Base-by-base conservation (phyloP, 768 basidiomycete species). In the Mrakia gelida region DNA sequence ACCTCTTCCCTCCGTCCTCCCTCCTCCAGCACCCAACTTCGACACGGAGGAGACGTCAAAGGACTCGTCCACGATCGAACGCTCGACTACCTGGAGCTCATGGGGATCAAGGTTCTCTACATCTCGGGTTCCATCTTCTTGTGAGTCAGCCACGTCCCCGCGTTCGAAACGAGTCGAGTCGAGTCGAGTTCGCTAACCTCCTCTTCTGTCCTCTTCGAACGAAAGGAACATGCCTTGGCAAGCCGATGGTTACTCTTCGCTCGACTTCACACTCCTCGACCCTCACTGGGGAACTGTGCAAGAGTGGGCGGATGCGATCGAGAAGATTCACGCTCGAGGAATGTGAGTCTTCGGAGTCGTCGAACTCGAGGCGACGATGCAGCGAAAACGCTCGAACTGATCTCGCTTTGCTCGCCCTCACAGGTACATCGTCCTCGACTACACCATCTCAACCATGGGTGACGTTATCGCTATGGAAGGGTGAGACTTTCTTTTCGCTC, bases 401-500 rank as follows among this genome's bases (percentile, higher is more conserved):
- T 59, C n/a, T 18, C 26, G 26, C 59, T 59, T n/a, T 38, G 38
- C 38, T 26, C 59, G 2, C 9, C 11, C 15, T 13, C 2, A 6
- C 4, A 59, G 59, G 59, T 70, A 70, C 67, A 38, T 70, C 34
- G 38, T 70, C 18, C 26, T 70, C 41, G 67, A 70, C 38, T 70
- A 96, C 82, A 97, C 95, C 1, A 91, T 97, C 76, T 94, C 94
- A 15, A 97, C 95, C 1, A 92, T 96, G 89, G 88, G 88, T 79
- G 93, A 96, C 86, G 86, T 95, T 77, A 86, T 97, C 84, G 30
- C 52, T n/a, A 30, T 93, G 81, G 83, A 91, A 72, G 92, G 91
- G 93, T 52, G 49, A 52, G 49, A 5, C 15, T 49, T 49, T 13
- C 15, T 13, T 21, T 13, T 52, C 49, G 49, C 21, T 21, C 9